Conservation (phyloP, 1,284 basidiomycete species). For the Cystobasidium sp. region DNA sequence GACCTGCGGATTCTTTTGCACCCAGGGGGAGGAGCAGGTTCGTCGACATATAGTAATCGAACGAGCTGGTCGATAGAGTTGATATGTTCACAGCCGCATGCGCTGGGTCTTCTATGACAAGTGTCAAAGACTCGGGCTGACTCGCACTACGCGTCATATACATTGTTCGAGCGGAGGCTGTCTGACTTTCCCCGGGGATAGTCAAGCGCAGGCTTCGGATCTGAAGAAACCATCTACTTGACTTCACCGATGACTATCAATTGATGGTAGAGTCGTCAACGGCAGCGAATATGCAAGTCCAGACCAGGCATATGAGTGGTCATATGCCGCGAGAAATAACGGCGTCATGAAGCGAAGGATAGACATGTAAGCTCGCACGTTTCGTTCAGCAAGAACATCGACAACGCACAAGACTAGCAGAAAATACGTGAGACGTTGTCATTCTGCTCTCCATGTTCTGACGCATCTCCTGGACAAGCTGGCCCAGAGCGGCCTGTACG, state of each 20-base stretch:
- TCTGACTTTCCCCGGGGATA: constrained; percentile 1
- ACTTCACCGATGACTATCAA: not conserved
- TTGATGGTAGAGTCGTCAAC: too few species aligned
- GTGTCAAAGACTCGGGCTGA: constrained; percentile 29
- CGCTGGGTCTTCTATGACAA: constrained; percentile 40
- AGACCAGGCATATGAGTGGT: too few species aligned
- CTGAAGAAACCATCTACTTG: constrained; percentile 30
- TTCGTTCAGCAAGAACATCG: not conserved
- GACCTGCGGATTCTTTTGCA: not conserved
- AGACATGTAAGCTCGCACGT: too few species aligned
- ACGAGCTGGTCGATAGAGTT: constrained; percentile 13
- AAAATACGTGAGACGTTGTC: not conserved
- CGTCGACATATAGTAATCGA: constrained; percentile 33
- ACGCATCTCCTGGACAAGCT: constrained; percentile 22
- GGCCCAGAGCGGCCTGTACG: constrained; percentile 25
- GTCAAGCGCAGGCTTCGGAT: constrained; percentile 35
- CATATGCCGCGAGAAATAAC: too few species aligned
- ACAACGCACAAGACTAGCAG: not conserved
- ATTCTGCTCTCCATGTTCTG: constrained; percentile 16
- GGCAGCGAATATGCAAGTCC: too few species aligned
- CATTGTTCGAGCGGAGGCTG: constrained; percentile 25
- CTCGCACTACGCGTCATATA: constrained; percentile 33
- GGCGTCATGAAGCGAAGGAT: too few species aligned
- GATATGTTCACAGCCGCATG: constrained; percentile 40
- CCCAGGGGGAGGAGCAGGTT: constrained; percentile 22